phyloP scores from a whole-genome alignment of 1,139 yeast genomes.

The Zygosaccharomyces sapae region DNA sequence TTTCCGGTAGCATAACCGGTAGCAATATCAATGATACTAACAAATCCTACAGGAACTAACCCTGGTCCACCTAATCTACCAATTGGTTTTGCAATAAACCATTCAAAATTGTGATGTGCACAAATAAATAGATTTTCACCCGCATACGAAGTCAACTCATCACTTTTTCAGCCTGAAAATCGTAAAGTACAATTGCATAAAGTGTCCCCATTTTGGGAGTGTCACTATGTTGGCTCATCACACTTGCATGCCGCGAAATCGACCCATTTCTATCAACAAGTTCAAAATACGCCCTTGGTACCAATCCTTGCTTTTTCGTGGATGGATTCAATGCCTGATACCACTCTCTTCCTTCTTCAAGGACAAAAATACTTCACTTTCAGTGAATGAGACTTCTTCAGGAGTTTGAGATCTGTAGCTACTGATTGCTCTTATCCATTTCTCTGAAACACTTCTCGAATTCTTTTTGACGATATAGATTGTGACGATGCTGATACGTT shows the following conservation, averaged over 20 bases:
- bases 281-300: constrained; percentile 81
- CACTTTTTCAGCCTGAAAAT: constrained; percentile 83
- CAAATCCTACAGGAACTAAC: constrained; percentile 85
- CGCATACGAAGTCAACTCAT: constrained; percentile 75
- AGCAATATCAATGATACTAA: constrained; percentile 75
- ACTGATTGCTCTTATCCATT: constrained; percentile 78
- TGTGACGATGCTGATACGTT: constrained; percentile 19
- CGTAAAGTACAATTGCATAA: constrained; percentile 69
- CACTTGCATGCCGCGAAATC: constrained; percentile 15
- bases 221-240: constrained; percentile 19
- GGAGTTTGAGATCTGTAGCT: constrained; percentile 77
- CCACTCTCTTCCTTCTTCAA: constrained; percentile 65
- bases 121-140: constrained; percentile 91
- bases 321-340: constrained; percentile 88
- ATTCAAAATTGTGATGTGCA: constrained; percentile 93
- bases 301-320: constrained; percentile 73
- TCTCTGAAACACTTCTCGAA: constrained; percentile 43
- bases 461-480: constrained; percentile 12
- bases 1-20: constrained; percentile 50
- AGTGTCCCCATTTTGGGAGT: constrained; percentile 38
- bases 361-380: constrained; percentile 86
- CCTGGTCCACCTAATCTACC: constrained; percentile 97
- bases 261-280: constrained; percentile 54
- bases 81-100: constrained; percentile 97
- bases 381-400: constrained; percentile 70